Conservation (phyloP, 805 yeast genomes). For the Yarrowia sp. region DNA sequence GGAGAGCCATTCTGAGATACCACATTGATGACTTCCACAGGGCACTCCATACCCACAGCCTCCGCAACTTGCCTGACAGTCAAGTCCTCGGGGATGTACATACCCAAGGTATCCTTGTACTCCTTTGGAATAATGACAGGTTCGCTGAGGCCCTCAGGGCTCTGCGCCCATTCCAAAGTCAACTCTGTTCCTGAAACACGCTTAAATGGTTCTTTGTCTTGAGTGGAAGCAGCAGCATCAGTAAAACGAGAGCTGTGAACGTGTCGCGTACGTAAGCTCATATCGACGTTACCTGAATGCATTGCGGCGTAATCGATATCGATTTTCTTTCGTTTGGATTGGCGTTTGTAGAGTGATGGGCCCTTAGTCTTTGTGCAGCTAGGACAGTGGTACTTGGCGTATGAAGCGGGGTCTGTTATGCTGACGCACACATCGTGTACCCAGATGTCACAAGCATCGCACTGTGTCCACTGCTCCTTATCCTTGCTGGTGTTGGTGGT, state of each 20-base stretch:
- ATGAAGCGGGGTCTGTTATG: constrained; percentile 42
- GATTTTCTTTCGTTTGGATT: constrained; percentile 53
- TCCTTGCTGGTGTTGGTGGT: background rate
- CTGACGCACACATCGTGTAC: constrained; percentile 51
- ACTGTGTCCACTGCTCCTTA: constrained; percentile 50
- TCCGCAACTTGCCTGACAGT: constrained; percentile 57
- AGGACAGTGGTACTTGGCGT: constrained; percentile 53
- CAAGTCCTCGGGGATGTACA: constrained; percentile 55
- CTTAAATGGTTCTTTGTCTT: constrained; percentile 3
- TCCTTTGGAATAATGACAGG: constrained; percentile 50
- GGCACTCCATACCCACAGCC: constrained; percentile 58
- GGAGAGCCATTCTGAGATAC: constrained; percentile 62
- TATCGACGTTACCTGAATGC: constrained; percentile 32
- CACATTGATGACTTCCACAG: constrained; percentile 86
- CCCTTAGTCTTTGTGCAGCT: constrained; percentile 49
- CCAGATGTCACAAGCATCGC: constrained; percentile 56
- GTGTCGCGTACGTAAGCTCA: constrained; percentile 31
- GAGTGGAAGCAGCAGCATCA: constrained; percentile 13
- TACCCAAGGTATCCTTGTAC: constrained; percentile 42
- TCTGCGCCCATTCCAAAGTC: constrained; percentile 41
- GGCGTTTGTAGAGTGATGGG: constrained; percentile 50
- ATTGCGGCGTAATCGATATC: constrained; percentile 59
- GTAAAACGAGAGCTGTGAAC: constrained; percentile 38
- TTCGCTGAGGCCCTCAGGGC: constrained; percentile 38
- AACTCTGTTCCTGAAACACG: constrained; percentile 34